A percentile compares a stretch with the other conserved stretches of the same genome.
Conservation (phyloP, 305 asterid genomes). For the Solanum hybrid region DNA sequence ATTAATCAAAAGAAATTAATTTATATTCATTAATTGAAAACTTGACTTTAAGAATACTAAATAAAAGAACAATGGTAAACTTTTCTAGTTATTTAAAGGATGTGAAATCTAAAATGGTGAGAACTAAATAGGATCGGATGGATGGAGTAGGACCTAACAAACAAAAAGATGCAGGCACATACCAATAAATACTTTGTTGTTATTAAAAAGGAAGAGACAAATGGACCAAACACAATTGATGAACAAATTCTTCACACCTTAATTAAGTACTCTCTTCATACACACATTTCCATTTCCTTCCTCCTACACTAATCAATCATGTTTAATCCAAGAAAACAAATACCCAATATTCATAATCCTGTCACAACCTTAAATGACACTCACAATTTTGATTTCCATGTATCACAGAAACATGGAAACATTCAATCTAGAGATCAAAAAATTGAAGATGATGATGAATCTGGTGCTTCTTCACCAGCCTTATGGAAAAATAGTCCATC, state of each 20-base stretch:
- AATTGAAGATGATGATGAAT: constrained; percentile 20
- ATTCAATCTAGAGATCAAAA: constrained; percentile 26
- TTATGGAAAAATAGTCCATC: constrained; percentile 44
- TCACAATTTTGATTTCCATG: constrained; percentile 5
- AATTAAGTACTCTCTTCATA: not conserved
- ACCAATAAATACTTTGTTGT: constrained; percentile 12
- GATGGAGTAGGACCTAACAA: not conserved
- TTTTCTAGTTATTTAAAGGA: too few relatives aligned
- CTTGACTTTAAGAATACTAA: too few relatives aligned
- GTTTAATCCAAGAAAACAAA: constrained; percentile 33
- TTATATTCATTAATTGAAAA: too few relatives aligned
- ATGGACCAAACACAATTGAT: not conserved
- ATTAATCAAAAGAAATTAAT: too few relatives aligned
- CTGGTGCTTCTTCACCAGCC: constrained; percentile 70
- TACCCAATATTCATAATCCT: constrained; percentile 4
- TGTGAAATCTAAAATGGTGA: too few relatives aligned
- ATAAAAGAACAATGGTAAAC: too few relatives aligned
- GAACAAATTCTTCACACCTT: not conserved
- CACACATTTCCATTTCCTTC: constrained; percentile 7
- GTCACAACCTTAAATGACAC: too few relatives aligned
- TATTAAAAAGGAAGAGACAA: constrained; percentile 19
- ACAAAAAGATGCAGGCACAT: not conserved
- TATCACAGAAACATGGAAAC: constrained; percentile 10
- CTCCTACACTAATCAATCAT: constrained; percentile 14
- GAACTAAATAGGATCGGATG: too few relatives aligned